Evolutionary conservation across 768 basidiomycete species (phyloP), one percentile per base, ranked within the genome.

Genomic region (Podaxis rugospora): DNA sequence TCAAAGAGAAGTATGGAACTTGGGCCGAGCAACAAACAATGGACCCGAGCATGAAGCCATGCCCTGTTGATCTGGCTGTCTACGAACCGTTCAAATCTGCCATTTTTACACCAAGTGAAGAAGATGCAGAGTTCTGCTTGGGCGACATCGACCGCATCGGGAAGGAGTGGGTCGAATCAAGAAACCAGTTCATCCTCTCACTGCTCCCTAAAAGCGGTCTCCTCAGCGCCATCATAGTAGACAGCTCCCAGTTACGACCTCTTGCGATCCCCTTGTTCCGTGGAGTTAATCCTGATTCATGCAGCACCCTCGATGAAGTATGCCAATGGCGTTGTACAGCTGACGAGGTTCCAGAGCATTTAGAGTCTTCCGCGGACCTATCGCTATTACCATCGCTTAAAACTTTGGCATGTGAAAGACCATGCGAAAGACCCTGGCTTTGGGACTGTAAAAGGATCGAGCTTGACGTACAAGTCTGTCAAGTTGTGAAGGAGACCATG

Each of bases 51-150:
- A 23, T 18, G 47, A 27, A 11, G 13, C 47, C 47, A 10, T 21
- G 25, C 25, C 11, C 47, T 25, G 9, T 27, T 13, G 47, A 49
- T 10, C 21, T 49, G 18, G 47, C 3, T 21, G 13, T 59, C 32
- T 27, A 44, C 35, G 51, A 59, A 21, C 51, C 58, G 5, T 52
- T 59, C 25, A 59, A 21, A 35, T 44, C 58, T 53, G 21, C 23
- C n/a, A 53, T 53, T 28, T 53, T 53, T 28, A 35, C 27, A 18
- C 21, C 51, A 18, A 44, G 25, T 44, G 7, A 13, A 10, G 51
- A 32, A 10, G 39, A 44, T 11, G 28, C 18, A 1, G 39, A 52
- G 7, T 53, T 59, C 21, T 11, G 18, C 4, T 2, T 53, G 1
- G 36, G 23, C 21, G 25, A 52, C 3, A 59, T 53, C 46, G 58